These are phyloP conservation scores for Acanthamoeba healyi DNA, from an alignment of 208 protist species.

Conservation along the genomic window DNA sequence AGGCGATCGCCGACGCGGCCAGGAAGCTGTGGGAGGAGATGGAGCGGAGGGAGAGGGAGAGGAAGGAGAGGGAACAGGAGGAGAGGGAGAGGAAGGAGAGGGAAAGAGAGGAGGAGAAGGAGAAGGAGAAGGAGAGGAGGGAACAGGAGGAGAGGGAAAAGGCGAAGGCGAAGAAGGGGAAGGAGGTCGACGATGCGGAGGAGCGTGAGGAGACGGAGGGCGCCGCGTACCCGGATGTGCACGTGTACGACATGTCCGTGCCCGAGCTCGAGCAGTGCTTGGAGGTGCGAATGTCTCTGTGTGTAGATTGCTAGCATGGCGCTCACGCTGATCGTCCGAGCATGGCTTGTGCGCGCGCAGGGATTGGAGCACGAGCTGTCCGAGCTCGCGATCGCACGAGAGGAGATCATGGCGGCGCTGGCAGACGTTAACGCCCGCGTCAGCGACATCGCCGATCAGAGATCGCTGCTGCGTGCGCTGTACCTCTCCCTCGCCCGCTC, in stretches of 20 bases:
- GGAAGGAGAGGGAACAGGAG: background rate
- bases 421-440: background rate
- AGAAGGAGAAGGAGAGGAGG: background rate
- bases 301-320: no score
- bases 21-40: background rate
- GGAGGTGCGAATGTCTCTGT: background rate
- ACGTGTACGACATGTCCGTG: background rate
- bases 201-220: no score
- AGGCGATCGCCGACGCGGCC: no score
- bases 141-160: background rate
- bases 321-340: no score
- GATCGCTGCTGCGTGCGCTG: no score
- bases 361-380: background rate
- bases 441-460: background rate
- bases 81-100: background rate
- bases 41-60: background rate
- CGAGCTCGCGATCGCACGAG: background rate
- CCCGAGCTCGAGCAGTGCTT: background rate
- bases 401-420: background rate
- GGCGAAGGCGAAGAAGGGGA: no score
- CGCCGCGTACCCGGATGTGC: no score
- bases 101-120: background rate
- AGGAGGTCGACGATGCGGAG: no score
- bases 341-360: background rate
- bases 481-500: no score